phyloP scores from a whole-genome alignment of 1,284 basidiomycete genomes.

The Dichomitus squalens region DNA sequence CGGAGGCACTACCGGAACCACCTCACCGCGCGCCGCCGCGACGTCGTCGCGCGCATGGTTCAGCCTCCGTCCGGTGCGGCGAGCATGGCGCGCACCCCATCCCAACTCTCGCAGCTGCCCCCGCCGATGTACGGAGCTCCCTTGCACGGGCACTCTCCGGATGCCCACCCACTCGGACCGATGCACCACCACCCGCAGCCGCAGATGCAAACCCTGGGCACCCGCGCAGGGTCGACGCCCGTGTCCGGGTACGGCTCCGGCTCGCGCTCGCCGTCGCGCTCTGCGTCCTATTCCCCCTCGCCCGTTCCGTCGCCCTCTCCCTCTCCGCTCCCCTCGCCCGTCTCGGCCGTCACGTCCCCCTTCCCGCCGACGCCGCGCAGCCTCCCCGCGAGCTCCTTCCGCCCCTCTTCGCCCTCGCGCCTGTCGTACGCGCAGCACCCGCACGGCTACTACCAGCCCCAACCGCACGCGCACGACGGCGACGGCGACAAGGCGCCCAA shows the following conservation, averaged over 20 bases:
- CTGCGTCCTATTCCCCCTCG: conserved; percentile 9
- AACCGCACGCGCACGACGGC: conserved; percentile 2
- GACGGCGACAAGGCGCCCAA: neutral
- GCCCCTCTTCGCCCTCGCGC: conserved; percentile 10
- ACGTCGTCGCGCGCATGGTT: conserved; percentile 24
- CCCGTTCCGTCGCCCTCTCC: conserved; percentile 13
- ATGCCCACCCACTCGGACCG: neutral
- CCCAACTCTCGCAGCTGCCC: conserved; percentile 4
- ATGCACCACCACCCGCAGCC: neutral
- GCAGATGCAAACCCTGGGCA: neutral
- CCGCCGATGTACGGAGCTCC: neutral
- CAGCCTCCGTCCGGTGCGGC: conserved; percentile 7
- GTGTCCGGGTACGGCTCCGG: conserved; percentile 6
- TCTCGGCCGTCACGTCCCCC: conserved; percentile 21
- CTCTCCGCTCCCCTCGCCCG: conserved; percentile 19
- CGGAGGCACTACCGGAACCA: conserved; percentile 44
- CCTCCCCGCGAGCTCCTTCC: conserved; percentile 17
- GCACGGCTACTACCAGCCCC: conserved; percentile 10
- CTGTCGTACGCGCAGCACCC: neutral
- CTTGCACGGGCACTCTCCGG: no score
- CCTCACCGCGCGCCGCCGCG: conserved; percentile 27
- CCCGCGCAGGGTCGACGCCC: conserved; percentile 7
- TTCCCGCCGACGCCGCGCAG: conserved; percentile 23
- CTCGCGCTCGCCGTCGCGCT: conserved; percentile 8
- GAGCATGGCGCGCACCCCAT: neutral